These are phyloP conservation scores for Colletotrichum spaethianum DNA, from an alignment of 2,329 filamentous ascomycete species.

Conservation along the genomic window DNA sequence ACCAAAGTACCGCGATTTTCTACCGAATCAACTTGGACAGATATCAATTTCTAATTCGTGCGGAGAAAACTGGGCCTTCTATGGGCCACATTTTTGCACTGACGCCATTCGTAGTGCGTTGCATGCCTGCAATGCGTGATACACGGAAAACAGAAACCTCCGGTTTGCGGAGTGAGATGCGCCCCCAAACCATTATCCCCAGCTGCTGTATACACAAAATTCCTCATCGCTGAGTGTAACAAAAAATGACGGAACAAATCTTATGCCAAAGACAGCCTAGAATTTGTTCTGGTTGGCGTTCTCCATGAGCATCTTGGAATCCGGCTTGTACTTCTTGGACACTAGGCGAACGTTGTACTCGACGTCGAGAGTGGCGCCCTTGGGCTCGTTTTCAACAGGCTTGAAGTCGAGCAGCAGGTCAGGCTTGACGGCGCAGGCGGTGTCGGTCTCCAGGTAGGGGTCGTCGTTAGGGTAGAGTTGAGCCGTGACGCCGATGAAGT, in stretches of 20 bases:
- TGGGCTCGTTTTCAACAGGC: conserved; percentile 53
- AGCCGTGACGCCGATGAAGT: conserved; percentile 75
- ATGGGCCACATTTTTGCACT: background rate
- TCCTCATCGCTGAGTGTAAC: background rate
- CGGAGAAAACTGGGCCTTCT: conserved; percentile 22
- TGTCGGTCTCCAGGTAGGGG: conserved; percentile 64
- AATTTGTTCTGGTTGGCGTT: conserved; percentile 45
- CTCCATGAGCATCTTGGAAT: conserved; percentile 42
- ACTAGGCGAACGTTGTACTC: conserved; percentile 49
- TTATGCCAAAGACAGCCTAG: background rate
- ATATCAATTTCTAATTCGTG: conserved; percentile 27
- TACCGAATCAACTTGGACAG: conserved; percentile 18
- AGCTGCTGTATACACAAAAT: background rate
- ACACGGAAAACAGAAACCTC: background rate
- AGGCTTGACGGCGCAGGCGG: conserved; percentile 54
- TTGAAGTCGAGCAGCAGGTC: conserved; percentile 60
- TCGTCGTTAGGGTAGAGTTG: conserved; percentile 76
- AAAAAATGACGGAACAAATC: no score
- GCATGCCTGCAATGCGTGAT: background rate
- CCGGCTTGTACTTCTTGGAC: conserved; percentile 46
- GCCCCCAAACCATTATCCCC: background rate
- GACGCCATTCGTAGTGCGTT: conserved; percentile 9
- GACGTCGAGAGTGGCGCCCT: conserved; percentile 49
- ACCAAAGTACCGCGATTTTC: background rate
- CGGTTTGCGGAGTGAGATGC: conserved; percentile 2